Percentiles rank a stretch among this genome's conserved stretches.
phyloP scores from a whole-genome alignment of 371 early-diverging fungal species.

The Zychaea mexicana region DNA sequence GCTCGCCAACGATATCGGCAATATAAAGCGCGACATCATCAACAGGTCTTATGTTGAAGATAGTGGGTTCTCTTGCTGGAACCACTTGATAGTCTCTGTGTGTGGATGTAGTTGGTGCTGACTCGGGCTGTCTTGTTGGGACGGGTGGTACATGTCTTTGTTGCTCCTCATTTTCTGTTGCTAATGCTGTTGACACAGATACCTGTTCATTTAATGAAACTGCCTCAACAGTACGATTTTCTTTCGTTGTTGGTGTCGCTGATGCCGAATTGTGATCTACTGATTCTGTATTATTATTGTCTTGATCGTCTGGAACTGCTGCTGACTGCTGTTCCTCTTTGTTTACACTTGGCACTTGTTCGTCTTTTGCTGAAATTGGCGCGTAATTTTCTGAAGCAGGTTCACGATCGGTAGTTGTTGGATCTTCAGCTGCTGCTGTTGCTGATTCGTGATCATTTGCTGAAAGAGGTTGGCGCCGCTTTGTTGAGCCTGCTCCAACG shows the following conservation, averaged over 20 bases:
- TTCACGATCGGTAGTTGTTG: neutral
- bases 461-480: neutral
- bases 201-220: too few relatives aligned
- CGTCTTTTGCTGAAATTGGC: too few relatives aligned
- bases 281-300: too few relatives aligned
- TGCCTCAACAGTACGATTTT: too few relatives aligned
- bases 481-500: neutral
- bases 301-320: neutral
- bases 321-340: neutral
- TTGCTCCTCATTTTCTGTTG: too few relatives aligned
- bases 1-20: conserved; percentile 60
- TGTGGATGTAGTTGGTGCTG: neutral
- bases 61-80: conserved; percentile 27
- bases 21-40: conserved; percentile 67
- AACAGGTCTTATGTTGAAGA: conserved; percentile 40
- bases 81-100: neutral
- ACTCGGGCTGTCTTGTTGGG: neutral
- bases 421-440: neutral
- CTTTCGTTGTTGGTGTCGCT: neutral
- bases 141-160: neutral
- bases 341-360: too few relatives aligned
- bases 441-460: neutral
- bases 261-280: neutral
- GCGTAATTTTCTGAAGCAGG: neutral
- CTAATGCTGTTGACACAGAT: too few relatives aligned